These are phyloP conservation scores for Colletotrichum paranaense DNA, from an alignment of 2,329 filamentous ascomycete species.

Conservation along the genomic window DNA sequence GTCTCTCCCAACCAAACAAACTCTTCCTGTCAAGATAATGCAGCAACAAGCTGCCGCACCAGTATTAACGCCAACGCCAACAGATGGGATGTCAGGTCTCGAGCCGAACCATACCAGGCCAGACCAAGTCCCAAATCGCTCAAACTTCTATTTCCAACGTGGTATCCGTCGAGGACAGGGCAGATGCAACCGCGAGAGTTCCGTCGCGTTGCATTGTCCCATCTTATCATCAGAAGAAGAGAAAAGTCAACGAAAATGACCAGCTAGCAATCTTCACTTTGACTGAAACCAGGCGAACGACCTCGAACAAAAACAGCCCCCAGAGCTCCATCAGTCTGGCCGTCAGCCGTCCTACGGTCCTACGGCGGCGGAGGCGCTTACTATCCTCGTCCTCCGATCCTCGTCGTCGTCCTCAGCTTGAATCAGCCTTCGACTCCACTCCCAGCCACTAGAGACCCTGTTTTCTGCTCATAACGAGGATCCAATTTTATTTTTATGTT, in stretches of 20 bases:
- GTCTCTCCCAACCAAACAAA: not conserved
- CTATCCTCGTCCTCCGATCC: not conserved
- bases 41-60: not conserved
- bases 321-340: not conserved
- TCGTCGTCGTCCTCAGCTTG: not conserved
- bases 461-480: not conserved
- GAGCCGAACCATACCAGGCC: not conserved
- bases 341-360: not conserved
- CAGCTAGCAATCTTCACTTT: constrained; percentile 11
- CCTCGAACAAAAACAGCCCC: not conserved
- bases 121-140: not conserved
- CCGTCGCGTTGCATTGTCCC: constrained; percentile 12
- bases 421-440: not conserved
- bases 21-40: not conserved
- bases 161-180: not conserved
- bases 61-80: not conserved
- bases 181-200: constrained; percentile 1
- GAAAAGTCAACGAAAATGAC: not conserved
- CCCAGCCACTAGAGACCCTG: not conserved
- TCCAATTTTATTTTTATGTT: not conserved
- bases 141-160: not conserved
- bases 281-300: constrained; percentile 24
- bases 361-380: not conserved
- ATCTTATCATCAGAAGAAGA: constrained; percentile 5
- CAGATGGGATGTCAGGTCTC: not conserved